Percentiles rank a stretch among this genome's conserved stretches.
phyloP scores from a whole-genome alignment of 768 basidiomycete species.

The Leccinellum rugosiceps region DNA sequence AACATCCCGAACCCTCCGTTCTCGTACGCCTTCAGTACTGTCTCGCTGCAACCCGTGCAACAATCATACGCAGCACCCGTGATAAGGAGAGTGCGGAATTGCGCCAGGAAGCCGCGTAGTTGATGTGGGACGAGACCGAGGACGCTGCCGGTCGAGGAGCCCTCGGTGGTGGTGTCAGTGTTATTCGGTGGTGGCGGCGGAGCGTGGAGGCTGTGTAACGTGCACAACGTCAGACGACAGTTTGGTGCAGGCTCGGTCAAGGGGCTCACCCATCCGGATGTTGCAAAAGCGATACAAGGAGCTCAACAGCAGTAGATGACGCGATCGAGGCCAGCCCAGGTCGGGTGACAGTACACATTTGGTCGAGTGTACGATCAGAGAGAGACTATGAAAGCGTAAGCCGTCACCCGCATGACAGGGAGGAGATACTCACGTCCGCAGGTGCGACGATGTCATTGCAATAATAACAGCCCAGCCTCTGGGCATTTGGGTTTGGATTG shows the following conservation, averaged over 20 bases:
- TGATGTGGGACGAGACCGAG: constrained; percentile 93
- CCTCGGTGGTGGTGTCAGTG: constrained; percentile 5
- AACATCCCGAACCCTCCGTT: constrained; percentile 78
- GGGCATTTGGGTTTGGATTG: constrained; percentile 19
- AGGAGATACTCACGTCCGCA: constrained; percentile 62
- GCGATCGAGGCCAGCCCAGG: constrained; percentile 95
- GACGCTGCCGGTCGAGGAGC: constrained; percentile 41
- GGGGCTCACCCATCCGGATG: constrained; percentile 76
- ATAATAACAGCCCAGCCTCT: constrained; percentile 87
- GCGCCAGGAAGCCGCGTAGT: constrained; percentile 83
- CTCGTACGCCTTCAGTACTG: constrained; percentile 79
- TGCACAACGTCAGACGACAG: not conserved
- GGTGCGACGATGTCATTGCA: constrained; percentile 99
- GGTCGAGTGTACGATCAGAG: constrained; percentile 91
- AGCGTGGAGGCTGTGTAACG: constrained; percentile 48
- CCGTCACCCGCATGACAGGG: not conserved
- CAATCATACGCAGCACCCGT: constrained; percentile 81
- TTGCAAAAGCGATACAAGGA: constrained; percentile 84
- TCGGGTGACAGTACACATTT: constrained; percentile 98
- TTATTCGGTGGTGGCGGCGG: constrained; percentile 59
- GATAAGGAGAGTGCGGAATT: constrained; percentile 82
- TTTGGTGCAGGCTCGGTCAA: not conserved
- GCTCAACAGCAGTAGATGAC: constrained; percentile 86
- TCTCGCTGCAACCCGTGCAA: constrained; percentile 90
- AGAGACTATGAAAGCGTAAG: constrained; percentile 41